These are phyloP conservation scores for Eragrostis tef DNA, from an alignment of 202 grass and related monocot genomes.

Conservation along the genomic window DNA sequence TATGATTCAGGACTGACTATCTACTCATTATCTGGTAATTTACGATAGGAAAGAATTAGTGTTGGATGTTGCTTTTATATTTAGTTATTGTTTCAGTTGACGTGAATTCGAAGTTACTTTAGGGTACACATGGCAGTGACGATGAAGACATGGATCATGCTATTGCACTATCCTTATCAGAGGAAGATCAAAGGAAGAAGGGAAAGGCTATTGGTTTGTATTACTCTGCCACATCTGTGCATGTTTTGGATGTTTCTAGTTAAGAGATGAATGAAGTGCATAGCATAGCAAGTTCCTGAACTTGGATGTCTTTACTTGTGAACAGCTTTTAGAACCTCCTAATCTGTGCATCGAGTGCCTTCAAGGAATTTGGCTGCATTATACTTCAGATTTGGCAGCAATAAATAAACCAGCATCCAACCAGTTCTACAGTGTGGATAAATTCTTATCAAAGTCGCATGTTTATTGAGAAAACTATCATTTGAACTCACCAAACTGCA, in stretches of 20 bases:
- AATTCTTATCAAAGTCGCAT: not conserved
- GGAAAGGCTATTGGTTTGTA: conserved; percentile 81
- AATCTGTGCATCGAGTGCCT: not conserved
- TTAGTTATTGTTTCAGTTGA: conserved; percentile 37
- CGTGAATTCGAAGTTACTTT: conserved; percentile 36
- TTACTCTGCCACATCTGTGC: conserved; percentile 29
- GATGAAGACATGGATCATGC: conserved; percentile 79
- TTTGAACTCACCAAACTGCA: not conserved
- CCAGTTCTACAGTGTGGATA: not conserved
- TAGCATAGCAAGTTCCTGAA: not conserved
- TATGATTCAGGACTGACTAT: conserved; percentile 17
- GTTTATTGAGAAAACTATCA: not conserved
- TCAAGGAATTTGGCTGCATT: no score
- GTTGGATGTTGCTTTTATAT: conserved; percentile 28
- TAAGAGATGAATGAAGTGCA: conserved; percentile 15
- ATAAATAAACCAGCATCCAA: not conserved
- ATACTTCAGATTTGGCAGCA: not conserved
- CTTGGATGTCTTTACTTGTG: not conserved
- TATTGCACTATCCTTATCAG: conserved; percentile 78
- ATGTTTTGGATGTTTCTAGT: conserved; percentile 41
- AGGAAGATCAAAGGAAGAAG: conserved; percentile 78
- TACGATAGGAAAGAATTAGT: conserved; percentile 3
- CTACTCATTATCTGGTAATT: conserved; percentile 9
- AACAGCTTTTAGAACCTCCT: not conserved
- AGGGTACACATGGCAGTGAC: conserved; percentile 52